Evolutionary conservation across 2,329 filamentous ascomycete genomes (phyloP).

Genomic region (Fusarium devonianum): DNA sequence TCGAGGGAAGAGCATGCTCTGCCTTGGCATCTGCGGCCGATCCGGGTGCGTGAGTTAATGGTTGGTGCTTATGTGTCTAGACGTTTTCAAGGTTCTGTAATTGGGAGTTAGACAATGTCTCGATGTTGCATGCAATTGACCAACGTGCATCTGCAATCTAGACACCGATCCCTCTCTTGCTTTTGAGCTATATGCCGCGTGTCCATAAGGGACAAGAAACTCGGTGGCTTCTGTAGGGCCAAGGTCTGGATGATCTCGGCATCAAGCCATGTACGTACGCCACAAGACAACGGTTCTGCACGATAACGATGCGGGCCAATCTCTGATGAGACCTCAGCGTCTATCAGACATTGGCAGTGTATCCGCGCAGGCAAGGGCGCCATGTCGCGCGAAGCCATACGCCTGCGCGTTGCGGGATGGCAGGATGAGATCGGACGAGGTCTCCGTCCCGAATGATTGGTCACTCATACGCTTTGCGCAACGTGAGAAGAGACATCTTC

Average conservation of each 20-base stretch:
- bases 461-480: slow-evolving; percentile 10
- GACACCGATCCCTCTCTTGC: slow-evolving; percentile 13
- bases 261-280: slow-evolving; percentile 16
- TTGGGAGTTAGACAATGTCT: slow-evolving; percentile 2
- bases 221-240: background rate
- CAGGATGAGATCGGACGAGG: slow-evolving; percentile 21
- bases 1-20: no score
- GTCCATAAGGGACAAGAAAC: slow-evolving; percentile 4
- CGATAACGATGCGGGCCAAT: slow-evolving; percentile 17
- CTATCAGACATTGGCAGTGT: slow-evolving; percentile 21
- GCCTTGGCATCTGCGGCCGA: background rate
- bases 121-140: slow-evolving; percentile 11
- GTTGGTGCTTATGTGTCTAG: background rate
- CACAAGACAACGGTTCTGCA: slow-evolving; percentile 29
- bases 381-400: slow-evolving; percentile 20
- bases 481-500: slow-evolving; percentile 11
- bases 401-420: slow-evolving; percentile 35
- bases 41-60: background rate
- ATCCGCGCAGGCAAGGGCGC: slow-evolving; percentile 25
- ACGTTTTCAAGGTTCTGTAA: background rate
- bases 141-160: background rate
- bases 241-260: background rate
- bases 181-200: slow-evolving; percentile 13
- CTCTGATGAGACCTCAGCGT: slow-evolving; percentile 21
- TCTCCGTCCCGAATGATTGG: slow-evolving; percentile 14